Base-by-base conservation (phyloP, 2,329 filamentous ascomycete genomes). In the Pestalotiopsis sp. region DNA sequence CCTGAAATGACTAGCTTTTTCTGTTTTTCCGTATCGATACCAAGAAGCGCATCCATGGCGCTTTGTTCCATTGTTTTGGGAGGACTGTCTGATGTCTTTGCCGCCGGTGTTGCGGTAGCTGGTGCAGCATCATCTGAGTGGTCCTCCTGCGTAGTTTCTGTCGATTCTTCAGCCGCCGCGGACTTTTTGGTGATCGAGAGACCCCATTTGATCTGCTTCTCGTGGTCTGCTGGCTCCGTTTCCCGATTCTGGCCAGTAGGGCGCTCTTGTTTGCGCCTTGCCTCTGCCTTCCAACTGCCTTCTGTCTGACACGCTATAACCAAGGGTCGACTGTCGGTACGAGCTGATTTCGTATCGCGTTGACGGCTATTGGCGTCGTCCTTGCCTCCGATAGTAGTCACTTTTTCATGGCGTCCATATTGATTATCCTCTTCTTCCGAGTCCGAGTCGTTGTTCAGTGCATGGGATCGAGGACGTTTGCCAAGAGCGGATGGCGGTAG, bases 11-110 rank as follows among this genome's bases (percentile, higher is more conserved):
- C 79, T 13, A 89, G 81, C 69, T 89, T 77, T 14, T 77, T 76
- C 23, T 79, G 74, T 23, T 74, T 84, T 25, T 81, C 69, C 79
- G 76, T 75, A 85, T 82, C 9, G 77, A 88, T 86, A 2, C 88
- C 87, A 9, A 93, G 82, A 9, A 95, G 84, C 5, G 92, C 90
- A 69, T 90, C 87, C 69, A 94, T 81, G 9, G 92, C 92, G 74
- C 87, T 82, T 4, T 85, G 83, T 45, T 88, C 85, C 58, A 79
- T 79, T 69, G 73, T 75, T 61, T 71, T 39, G 12, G 71, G 68
- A 59, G n/a, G 38, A 11, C 62, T 65, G 41, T 11, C 38, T 31
- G 58, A 38, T 39, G 69, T 65, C 11, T 64, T 49, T 69, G 73
- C 9, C 31, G 62, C 3, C 38, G 62, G 45, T 12, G 63, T 62